These are phyloP conservation scores for Stagonosporopsis chrysanthemi DNA, from an alignment of 2,329 filamentous ascomycete species.

Conservation along the genomic window DNA sequence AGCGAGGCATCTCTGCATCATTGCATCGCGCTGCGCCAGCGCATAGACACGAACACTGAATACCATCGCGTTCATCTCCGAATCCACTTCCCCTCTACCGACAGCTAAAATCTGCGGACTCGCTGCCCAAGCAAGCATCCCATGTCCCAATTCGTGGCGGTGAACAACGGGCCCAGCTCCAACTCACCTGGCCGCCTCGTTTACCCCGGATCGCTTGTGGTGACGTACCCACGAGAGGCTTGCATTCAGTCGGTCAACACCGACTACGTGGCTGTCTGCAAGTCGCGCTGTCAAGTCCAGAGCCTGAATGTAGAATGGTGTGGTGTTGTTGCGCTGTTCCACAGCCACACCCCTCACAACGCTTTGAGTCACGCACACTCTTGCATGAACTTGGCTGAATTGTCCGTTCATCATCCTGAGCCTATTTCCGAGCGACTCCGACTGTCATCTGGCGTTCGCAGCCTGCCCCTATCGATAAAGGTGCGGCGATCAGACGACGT, in stretches of 20 bases:
- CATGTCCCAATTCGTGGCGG: conserved; percentile 35
- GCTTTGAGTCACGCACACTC: conserved; percentile 16
- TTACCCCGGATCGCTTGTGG: conserved; percentile 31
- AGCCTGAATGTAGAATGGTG: conserved; percentile 7
- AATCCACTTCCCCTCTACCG: conserved; percentile 24
- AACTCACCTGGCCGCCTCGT: conserved; percentile 30
- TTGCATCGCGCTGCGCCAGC: conserved; percentile 27
- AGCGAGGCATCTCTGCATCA: conserved; percentile 27
- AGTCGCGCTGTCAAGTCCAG: conserved; percentile 33
- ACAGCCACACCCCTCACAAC: conserved; percentile 29
- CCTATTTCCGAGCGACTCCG: conserved; percentile 27
- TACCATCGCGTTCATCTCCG: conserved; percentile 28
- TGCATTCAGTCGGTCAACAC: conserved; percentile 33
- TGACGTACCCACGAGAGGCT: conserved; percentile 40
- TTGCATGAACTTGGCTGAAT: conserved; percentile 37
- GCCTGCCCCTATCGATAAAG: conserved; percentile 28
- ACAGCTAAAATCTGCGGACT: conserved; percentile 20
- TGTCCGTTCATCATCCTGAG: conserved; percentile 27
- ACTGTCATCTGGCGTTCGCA: conserved; percentile 20
- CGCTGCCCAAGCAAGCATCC: conserved; percentile 27
- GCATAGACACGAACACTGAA: conserved; percentile 23
- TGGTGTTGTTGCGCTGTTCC: conserved; percentile 35
- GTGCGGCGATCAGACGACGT: conserved; percentile 24
- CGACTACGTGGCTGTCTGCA: conserved; percentile 37
- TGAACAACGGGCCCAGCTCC: conserved; percentile 31